Percentiles rank a stretch among this genome's conserved stretches.
Evolutionary conservation across 1,139 yeast species (phyloP).

Genomic region (Geotrichum macrosporum): DNA sequence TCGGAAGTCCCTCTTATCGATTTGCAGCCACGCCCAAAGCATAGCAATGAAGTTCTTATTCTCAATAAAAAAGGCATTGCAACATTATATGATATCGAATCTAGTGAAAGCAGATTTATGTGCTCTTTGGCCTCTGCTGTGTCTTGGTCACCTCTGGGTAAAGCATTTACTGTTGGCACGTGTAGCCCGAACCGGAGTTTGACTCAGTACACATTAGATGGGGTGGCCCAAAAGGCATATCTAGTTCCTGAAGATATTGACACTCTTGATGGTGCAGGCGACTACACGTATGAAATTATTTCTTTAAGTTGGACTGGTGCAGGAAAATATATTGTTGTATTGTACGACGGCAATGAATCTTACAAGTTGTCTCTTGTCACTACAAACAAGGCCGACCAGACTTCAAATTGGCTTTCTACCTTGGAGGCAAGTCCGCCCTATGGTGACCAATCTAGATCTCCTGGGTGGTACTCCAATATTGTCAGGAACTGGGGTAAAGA

Average conservation of each 20-base stretch:
- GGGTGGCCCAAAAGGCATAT: slow-evolving; percentile 28
- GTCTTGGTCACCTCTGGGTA: slow-evolving; percentile 39
- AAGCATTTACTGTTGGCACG: slow-evolving; percentile 33
- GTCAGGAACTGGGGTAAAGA: slow-evolving; percentile 46
- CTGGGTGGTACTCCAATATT: slow-evolving; percentile 46
- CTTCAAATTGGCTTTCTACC: slow-evolving; percentile 33
- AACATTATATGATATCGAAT: slow-evolving; percentile 21
- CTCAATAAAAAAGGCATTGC: slow-evolving; percentile 27
- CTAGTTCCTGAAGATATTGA: slow-evolving; percentile 27
- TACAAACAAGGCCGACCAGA: slow-evolving; percentile 11
- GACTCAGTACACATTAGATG: slow-evolving; percentile 30
- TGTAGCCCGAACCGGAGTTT: slow-evolving; percentile 27
- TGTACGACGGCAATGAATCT: slow-evolving; percentile 16
- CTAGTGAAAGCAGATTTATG: slow-evolving; percentile 12
- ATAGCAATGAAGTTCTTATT: slow-evolving; percentile 28
- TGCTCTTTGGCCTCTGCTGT: slow-evolving; percentile 29
- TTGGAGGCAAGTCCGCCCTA: slow-evolving; percentile 57
- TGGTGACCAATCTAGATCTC: slow-evolving; percentile 49
- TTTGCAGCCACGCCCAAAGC: slow-evolving; percentile 25
- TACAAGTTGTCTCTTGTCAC: slow-evolving; percentile 15
- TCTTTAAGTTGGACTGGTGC: slow-evolving; percentile 26
- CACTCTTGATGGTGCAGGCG: no score
- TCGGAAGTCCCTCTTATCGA: slow-evolving; percentile 14
- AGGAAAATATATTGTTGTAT: slow-evolving; percentile 10
- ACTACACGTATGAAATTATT: slow-evolving; percentile 18